phyloP scores from a whole-genome alignment of 352 stramenopile genomes.

The Aphanomyces cochlioides region DNA sequence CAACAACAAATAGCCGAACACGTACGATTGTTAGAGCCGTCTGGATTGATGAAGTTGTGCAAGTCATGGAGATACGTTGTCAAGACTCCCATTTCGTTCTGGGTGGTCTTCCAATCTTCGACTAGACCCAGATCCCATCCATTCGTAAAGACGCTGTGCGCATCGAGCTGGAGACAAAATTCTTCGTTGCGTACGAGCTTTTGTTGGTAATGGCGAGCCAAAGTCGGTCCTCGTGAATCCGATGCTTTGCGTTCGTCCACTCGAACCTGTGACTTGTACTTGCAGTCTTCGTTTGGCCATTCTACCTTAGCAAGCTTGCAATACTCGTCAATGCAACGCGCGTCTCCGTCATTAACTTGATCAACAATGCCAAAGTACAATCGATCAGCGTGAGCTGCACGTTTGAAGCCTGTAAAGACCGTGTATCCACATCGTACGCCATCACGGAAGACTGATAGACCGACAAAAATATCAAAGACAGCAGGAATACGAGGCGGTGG shows the following conservation, averaged over 20 bases:
- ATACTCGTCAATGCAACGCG: slow-evolving; percentile 28
- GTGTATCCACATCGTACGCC: slow-evolving; percentile 21
- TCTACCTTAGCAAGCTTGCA: slow-evolving; percentile 26
- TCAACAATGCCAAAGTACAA: slow-evolving; percentile 31
- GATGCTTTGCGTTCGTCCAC: slow-evolving; percentile 13
- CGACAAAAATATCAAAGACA: slow-evolving; percentile 25
- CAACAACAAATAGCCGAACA: background rate
- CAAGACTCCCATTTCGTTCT: slow-evolving; percentile 30
- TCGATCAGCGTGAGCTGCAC: slow-evolving; percentile 1
- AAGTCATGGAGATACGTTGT: slow-evolving; percentile 28
- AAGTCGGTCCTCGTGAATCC: slow-evolving; percentile 27
- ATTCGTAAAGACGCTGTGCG: slow-evolving; percentile 28
- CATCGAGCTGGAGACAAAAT: slow-evolving; percentile 29
- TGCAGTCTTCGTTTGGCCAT: slow-evolving; percentile 20
- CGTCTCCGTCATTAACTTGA: slow-evolving; percentile 18
- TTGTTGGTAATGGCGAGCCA: slow-evolving; percentile 27
- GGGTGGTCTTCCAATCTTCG: slow-evolving; percentile 20
- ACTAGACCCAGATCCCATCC: slow-evolving; percentile 25
- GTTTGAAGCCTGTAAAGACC: slow-evolving; percentile 26
- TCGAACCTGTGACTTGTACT: slow-evolving; percentile 19
- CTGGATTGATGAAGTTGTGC: slow-evolving; percentile 19
- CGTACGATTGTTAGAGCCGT: slow-evolving; percentile 25
- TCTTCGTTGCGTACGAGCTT: slow-evolving; percentile 20
- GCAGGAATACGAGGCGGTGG: slow-evolving; percentile 8
- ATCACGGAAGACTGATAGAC: slow-evolving; percentile 26